These are phyloP conservation scores for Acephala macrosclerotiorum DNA, from an alignment of 2,329 filamentous ascomycete species.

Conservation along the genomic window DNA sequence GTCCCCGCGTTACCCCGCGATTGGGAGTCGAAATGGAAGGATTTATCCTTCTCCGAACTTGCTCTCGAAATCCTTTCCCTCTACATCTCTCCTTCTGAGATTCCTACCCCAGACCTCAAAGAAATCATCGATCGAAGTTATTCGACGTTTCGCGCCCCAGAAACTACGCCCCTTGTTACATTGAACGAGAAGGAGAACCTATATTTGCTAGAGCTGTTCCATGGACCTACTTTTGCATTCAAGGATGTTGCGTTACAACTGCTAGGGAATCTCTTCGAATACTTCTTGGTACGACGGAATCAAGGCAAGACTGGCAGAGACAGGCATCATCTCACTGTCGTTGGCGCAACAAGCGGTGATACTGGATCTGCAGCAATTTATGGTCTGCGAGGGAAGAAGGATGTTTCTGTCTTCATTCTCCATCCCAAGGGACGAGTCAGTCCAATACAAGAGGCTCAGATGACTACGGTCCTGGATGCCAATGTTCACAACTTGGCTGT, in stretches of 20 bases:
- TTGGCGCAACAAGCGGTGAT: constrained; percentile 86
- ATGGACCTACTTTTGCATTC: constrained; percentile 94
- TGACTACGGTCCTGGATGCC: constrained; percentile 89
- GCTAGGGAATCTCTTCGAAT: constrained; percentile 94
- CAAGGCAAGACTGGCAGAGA: constrained; percentile 67
- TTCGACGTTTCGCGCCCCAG: constrained; percentile 81
- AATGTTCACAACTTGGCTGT: constrained; percentile 95
- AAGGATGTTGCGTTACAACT: constrained; percentile 96
- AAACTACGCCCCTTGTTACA: constrained; percentile 82
- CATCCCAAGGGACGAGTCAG: constrained; percentile 90
- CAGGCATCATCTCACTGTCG: constrained; percentile 80
- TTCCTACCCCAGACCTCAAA: constrained; percentile 80
- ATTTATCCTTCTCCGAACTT: constrained; percentile 81
- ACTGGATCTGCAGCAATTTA: constrained; percentile 97
- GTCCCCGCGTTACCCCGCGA: constrained; percentile 71
- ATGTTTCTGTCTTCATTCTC: constrained; percentile 95
- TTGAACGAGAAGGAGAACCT: constrained; percentile 76
- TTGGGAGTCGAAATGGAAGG: constrained; percentile 76
- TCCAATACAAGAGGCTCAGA: constrained; percentile 93
- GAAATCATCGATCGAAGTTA: constrained; percentile 87
- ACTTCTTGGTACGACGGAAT: constrained; percentile 80
- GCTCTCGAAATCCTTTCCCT: constrained; percentile 86
- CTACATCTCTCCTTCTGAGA: constrained; percentile 86
- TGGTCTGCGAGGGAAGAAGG: constrained; percentile 92
- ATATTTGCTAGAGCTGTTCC: constrained; percentile 92